Conservation (phyloP, 2,329 filamentous ascomycete species). For the Botrytis tulipae region DNA sequence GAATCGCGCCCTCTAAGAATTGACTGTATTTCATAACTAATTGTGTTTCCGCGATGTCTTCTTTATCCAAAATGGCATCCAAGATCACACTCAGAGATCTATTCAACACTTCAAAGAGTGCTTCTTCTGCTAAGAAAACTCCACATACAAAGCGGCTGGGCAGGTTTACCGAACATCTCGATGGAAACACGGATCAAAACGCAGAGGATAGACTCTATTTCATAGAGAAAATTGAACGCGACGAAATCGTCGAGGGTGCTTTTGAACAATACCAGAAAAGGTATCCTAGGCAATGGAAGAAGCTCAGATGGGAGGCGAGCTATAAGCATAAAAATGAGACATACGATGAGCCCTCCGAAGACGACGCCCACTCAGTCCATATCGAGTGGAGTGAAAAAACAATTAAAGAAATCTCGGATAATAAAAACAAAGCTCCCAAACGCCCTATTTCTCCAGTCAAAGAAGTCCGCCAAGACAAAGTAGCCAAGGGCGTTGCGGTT, state of each 20-base stretch:
- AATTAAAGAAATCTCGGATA: rapidly evolving
- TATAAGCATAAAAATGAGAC: rapidly evolving
- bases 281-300: neutral
- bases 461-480: no score
- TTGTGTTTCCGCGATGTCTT: neutral
- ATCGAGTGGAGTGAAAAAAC: neutral
- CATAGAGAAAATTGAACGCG: neutral
- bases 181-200: neutral
- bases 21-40: rapidly evolving
- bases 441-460: neutral
- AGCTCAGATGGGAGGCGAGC: neutral
- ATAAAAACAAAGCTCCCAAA: rapidly evolving
- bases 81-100: neutral
- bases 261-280: neutral
- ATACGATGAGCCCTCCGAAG: neutral
- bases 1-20: rapidly evolving
- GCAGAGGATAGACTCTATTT: neutral
- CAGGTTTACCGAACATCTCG: neutral
- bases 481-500: neutral
- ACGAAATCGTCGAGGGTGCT: neutral
- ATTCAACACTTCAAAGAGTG: neutral
- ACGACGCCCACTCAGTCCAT: neutral
- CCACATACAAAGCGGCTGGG: no score
- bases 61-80: neutral
- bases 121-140: neutral